These are phyloP conservation scores for Apocynum venetum DNA, from an alignment of 257 asterid species.

Conservation along the genomic window DNA sequence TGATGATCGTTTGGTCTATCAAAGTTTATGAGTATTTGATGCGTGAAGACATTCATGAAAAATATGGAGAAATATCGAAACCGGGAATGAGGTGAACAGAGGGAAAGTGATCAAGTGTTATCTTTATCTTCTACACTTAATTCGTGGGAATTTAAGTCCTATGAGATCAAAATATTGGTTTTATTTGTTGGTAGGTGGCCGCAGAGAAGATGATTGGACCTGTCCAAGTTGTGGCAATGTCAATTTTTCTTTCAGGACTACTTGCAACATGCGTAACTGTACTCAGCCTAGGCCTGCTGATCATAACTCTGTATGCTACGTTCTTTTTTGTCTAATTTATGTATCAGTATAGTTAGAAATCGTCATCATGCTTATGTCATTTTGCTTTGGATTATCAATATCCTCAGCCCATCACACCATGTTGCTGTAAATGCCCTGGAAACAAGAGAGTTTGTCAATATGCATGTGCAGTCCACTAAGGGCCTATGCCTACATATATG, in stretches of 20 bases:
- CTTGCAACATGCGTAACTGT: conserved; percentile 89
- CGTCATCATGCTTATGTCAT: not conserved
- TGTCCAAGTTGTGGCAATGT: conserved; percentile 90
- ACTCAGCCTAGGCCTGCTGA: conserved; percentile 91
- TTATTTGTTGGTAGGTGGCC: conserved; percentile 47
- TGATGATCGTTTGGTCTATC: not conserved
- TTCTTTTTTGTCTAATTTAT: not conserved
- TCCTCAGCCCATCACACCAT: not conserved
- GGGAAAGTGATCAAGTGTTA: not conserved
- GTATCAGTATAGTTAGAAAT: not conserved
- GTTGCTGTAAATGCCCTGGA: not conserved
- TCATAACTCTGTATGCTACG: conserved; percentile 56
- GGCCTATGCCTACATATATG: not conserved
- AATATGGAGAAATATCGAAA: not conserved
- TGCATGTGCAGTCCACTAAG: not conserved
- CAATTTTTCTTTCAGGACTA: conserved; percentile 84
- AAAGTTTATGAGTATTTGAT: not conserved
- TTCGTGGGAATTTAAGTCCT: not conserved
- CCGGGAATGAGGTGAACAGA: not conserved
- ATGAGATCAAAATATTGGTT: not conserved
- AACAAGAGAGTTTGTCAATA: not conserved
- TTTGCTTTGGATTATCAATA: not conserved
- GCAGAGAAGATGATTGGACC: conserved; percentile 97
- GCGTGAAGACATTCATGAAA: not conserved
- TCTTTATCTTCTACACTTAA: not conserved